Conservation (phyloP, 768 basidiomycete species). For the Panus rudis region DNA sequence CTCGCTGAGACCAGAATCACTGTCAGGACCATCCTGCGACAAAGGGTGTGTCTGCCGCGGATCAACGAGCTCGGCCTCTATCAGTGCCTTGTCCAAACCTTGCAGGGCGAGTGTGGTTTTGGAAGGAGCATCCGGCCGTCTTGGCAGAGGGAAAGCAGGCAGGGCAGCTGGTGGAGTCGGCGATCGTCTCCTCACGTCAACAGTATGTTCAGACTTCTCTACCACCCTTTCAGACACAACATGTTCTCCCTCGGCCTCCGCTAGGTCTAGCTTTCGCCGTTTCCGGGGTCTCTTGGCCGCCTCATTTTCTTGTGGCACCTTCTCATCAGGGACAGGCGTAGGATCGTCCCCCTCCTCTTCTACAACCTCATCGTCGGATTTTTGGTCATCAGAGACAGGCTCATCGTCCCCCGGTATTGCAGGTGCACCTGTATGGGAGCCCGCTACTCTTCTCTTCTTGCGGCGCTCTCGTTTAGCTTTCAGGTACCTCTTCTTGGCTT, state of each 20-base stretch:
- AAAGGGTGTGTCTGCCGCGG: conserved; percentile 42
- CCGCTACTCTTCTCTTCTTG: conserved; percentile 38
- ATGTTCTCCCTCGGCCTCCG: conserved; percentile 7
- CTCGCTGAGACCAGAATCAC: conserved; percentile 46
- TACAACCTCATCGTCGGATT: conserved; percentile 16
- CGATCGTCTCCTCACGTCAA: conserved; percentile 4
- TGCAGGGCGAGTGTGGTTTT: conserved; percentile 66
- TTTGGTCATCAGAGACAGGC: conserved; percentile 17
- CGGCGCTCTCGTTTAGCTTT: conserved; percentile 64
- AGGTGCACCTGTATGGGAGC: conserved; percentile 19
- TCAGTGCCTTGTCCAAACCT: conserved; percentile 68
- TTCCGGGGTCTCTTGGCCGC: conserved; percentile 33
- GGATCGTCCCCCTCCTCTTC: conserved; percentile 11
- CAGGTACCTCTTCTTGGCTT: conserved; percentile 66
- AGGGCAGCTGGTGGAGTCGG: conserved; percentile 34
- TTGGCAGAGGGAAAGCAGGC: conserved; percentile 64
- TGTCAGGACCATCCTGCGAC: conserved; percentile 31
- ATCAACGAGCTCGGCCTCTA: conserved; percentile 64
- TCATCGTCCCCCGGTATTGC: conserved; percentile 13
- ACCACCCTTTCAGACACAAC: conserved; percentile 1
- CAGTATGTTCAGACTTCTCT: background rate
- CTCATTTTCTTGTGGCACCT: conserved; percentile 11
- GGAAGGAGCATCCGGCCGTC: conserved; percentile 61
- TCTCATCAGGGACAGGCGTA: conserved; percentile 3
- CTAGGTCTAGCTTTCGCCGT: conserved; percentile 31